Evolutionary conservation across 345 rosid species (phyloP), one percentile per base, ranked within the genome.

Genomic region (Ailanthus altissimus): DNA sequence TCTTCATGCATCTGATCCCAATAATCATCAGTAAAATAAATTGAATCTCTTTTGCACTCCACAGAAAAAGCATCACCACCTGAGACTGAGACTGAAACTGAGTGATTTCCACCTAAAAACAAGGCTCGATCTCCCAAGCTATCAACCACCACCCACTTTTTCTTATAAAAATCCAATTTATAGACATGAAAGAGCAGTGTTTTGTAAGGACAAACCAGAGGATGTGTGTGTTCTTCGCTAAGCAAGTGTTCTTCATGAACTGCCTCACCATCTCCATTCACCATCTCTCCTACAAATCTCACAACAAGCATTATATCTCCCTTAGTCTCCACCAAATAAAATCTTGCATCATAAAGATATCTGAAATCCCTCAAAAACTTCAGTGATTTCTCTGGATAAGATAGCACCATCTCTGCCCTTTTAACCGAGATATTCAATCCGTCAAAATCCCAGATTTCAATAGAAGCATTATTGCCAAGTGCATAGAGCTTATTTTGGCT

Each of bases 81-180:
- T n/a, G n/a, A n/a, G n/a, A 8, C 60, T 14, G 63, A 66, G 0
- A 72, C 25, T 26, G 80, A 66, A 1, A 72, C 16, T 1, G 83
- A 72, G 5, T 76, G 77, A 47, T 76, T 81, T 16, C 70, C 74
- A 14, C 80, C 83, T 23, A 81, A 45, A 43, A 81, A 81, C 66
- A 81, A 8, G 0, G 69, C 58, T 1, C 36, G 25, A 38, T 72
- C 66, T 0, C 67, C 68, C 74, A 81, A 21, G 12, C 12, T 6
- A 12, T 36, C 14, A 9, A 68, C 78, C 5, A 72, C 71, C 21
- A 56, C 57, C 79, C 75, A 80, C 7, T 20, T 51, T 18, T 66
- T 60, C 38, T 51, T 7, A 20, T 46, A 13, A 0, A 42, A 14
- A 78, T 80, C 81, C 46, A 73, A 2, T 36, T 62, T 64, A 13